phyloP scores from a whole-genome alignment of 2,329 filamentous ascomycete genomes.

The Drechslera avenae region DNA sequence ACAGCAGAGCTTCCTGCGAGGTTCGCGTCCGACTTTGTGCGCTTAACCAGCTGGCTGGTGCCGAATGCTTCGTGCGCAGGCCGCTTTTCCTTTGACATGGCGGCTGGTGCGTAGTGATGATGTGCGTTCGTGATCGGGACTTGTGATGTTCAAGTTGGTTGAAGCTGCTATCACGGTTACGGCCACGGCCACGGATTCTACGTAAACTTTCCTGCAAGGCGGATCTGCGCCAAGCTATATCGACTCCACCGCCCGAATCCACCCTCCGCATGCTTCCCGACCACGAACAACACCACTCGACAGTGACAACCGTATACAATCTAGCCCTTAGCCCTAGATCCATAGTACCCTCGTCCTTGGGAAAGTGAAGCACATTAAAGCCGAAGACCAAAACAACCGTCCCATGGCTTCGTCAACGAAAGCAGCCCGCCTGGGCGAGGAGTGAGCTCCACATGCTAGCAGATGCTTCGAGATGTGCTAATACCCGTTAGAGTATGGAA shows the following conservation, averaged over 20 bases:
- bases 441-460: slow-evolving; percentile 60
- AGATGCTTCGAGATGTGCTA: slow-evolving; percentile 37
- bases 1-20: slow-evolving; percentile 60
- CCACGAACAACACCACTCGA: slow-evolving; percentile 24
- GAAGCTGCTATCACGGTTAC: slow-evolving; percentile 3
- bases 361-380: neutral
- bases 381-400: slow-evolving; percentile 9
- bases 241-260: slow-evolving; percentile 15
- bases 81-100: slow-evolving; percentile 90
- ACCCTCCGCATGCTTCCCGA: slow-evolving; percentile 16
- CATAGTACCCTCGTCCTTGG: neutral
- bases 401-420: slow-evolving; percentile 63
- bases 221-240: slow-evolving; percentile 19
- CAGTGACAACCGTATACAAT: slow-evolving; percentile 5
- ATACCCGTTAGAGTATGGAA: slow-evolving; percentile 78
- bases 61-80: slow-evolving; percentile 84
- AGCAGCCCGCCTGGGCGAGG: slow-evolving; percentile 73
- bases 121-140: neutral
- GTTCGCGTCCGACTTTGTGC: slow-evolving; percentile 74
- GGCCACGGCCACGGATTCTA: too few species aligned
- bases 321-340: neutral
- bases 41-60: slow-evolving; percentile 82
- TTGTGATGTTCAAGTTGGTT: slow-evolving; percentile 2
- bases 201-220: slow-evolving; percentile 26
- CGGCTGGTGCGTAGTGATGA: slow-evolving; percentile 17